Evolutionary conservation across 2,329 filamentous ascomycete genomes (phyloP), one percentile per base, ranked within the genome.

Genomic region (Penicillium vulpinum): DNA sequence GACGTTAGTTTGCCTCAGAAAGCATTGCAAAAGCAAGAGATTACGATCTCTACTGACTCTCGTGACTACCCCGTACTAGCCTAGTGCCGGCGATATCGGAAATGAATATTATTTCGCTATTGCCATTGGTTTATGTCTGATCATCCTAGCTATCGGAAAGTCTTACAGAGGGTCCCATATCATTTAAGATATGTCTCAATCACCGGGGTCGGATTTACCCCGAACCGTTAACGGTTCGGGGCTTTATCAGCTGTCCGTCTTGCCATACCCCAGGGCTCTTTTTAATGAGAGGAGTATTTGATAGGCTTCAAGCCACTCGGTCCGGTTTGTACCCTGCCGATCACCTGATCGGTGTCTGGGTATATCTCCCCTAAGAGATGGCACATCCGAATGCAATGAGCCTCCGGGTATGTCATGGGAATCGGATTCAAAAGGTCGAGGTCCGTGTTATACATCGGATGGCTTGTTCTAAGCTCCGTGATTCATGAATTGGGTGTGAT

Each of bases 321-420:
- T 54, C 46, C 54, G 49, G 58, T 56, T 57, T 50, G 46, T 18
- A n/a, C 38, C 26, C 59, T 44, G 26, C 64, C 63, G 63, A 59
- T 67, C 63, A 67, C 53, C 45, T 67, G 63, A 67, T 57, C 64
- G 63, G 64, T 61, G 13, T 52, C 36, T 24, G 60, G 24, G 40
- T 64, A 66, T 63, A 62, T 47, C 54, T 38, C 54, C 59, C 60
- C 54, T 52, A 52, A 40, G 50, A 59, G 48, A 35, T 64, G 56
- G 54, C 57, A n/a, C 56, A 64, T 59, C 52, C 60, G 53, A 59
- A 58, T 29, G n/a, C 52, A 47, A 48, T 57, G 33, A 49, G 33
- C 45, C 44, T 60, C 54, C 26, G 31, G 54, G 45, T 26, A 56
- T 60, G 55, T 54, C 47, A 55, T 39, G 18, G 10, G 38, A 48